Base-by-base conservation (phyloP, 2,329 filamentous ascomycete genomes). In the Geosmithia putterillii region DNA sequence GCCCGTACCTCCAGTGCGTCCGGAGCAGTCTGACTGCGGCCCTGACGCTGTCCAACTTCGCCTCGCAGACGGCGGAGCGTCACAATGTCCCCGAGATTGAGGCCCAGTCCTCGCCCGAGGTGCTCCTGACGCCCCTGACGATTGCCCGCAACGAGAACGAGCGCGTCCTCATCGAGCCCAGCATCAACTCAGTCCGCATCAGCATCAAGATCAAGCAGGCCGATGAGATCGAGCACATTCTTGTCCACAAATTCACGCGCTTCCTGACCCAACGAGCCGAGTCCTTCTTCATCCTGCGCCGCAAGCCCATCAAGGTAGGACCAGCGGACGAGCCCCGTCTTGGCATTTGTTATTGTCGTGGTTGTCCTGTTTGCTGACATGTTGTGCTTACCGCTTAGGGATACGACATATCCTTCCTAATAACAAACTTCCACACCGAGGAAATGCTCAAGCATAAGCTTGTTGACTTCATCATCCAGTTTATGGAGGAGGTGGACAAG, bases 401-500 rank as follows among this genome's bases (percentile, higher is more conserved):
- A 54, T 98, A 98, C 63, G 92, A 98, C 56, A 98, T 98, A 54
- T 95, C 89, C 7, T 98, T 98, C 71, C 64, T 98, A 58, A 94
- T 98, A 59, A 98, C 92, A 40, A 98, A 98, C 67, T 94, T 92
- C 71, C 92, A 98, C 57, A 96, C 92, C 4, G 92, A 96, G 64
- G 86, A 94, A 61, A 95, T 98, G 88, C 65, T 96, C 60, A 96
- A 96, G 73, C 90, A 98, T 63, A 96, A 98, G 71, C 74, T 98
- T 53, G 94, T 98, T 28, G 92, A 98, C 63, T 98, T 98, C 58
- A 94, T 98, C 53, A 95, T 98, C 51, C 83, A 96, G 58, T 98
- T 98, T 58, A 96, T 98, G 90, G 90, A 98, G 65, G 92, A 98
- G 63, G 94, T 98, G 4, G 94, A 98, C 65, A 98, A 98, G 73